Evolutionary conservation across 2,329 filamentous ascomycete species (phyloP).

Genomic region (Sclerotinia subarctica): DNA sequence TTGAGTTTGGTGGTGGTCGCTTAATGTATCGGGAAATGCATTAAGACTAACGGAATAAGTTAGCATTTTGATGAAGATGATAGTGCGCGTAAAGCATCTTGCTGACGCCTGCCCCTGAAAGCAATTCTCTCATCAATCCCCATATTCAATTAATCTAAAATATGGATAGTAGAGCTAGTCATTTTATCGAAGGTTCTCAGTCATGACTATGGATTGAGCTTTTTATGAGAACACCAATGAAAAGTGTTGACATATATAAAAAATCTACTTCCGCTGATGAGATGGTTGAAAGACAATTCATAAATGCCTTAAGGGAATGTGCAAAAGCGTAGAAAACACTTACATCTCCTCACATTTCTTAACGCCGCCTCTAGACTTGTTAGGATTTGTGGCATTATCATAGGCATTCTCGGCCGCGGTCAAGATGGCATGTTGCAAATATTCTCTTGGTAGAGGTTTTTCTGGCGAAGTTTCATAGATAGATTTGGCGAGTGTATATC

Average conservation of each 20-base stretch:
- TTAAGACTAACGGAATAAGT: conserved; percentile 49
- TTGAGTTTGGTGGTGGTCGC: conserved; percentile 49
- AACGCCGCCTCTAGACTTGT: conserved; percentile 70
- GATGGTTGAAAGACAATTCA: background rate
- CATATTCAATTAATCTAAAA: background rate
- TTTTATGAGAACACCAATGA: background rate
- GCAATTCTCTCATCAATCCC: background rate
- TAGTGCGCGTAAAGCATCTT: background rate
- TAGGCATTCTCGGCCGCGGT: conserved; percentile 66
- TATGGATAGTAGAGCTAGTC: background rate
- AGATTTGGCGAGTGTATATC: conserved; percentile 59
- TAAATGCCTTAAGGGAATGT: background rate
- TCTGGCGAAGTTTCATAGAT: conserved; percentile 56
- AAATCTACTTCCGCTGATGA: background rate
- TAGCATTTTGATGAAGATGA: background rate
- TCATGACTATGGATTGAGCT: background rate
- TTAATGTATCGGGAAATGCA: conserved; percentile 59
- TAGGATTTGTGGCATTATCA: conserved; percentile 79
- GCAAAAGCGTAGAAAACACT: conserved; percentile 34
- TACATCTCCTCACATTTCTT: conserved; percentile 76
- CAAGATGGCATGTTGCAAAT: conserved; percentile 60
- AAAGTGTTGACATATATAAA: background rate
- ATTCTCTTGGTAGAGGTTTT: conserved; percentile 47
- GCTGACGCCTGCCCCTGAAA: background rate
- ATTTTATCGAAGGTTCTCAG: background rate